Evolutionary conservation across 2,329 filamentous ascomycete genomes (phyloP), one percentile per base, ranked within the genome.

Genomic region (Knufia petricola): DNA sequence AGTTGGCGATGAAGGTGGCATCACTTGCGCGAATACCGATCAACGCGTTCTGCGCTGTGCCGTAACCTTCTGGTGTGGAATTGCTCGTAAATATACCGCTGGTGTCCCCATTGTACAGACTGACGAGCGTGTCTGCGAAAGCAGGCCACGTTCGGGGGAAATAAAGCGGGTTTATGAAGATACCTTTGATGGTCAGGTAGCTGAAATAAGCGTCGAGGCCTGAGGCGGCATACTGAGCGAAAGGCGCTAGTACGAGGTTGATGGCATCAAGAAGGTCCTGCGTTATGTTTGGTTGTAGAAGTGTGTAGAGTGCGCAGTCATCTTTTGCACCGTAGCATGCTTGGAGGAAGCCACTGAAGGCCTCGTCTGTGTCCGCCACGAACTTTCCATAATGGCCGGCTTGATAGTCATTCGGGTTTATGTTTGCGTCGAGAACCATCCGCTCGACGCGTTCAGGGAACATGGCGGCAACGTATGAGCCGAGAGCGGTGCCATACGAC

Each of bases 401-500:
- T 7, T 48, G 45, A 30, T 52, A 54, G 21, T 50, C 41, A 4
- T 37, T 6, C n/a, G 47, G 50, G 34, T 50, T 52, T 8, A 48
- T 24, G 34, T 48, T 48, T 4, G 24, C 47, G 51, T 68, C 66
- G 15, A 68, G 57, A 8, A 69, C 34, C 53, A 69, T 60, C 46
- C 62, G 60, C 13, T 60, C 66, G n/a, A 68, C 58, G 7, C 63
- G 58, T n/a, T 64, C 64, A 1, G 66, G 66, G 55, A 67, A 69
- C 61, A 69, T 63, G 20, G 64, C 62, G 13, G 65, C 65, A 48
- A 66, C 62, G 15, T 59, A 61, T 13, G 51, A 40, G 46, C 63
- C 63, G 13, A 60, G 51, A 24, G 59, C 50, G 17, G 64, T 64
- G 39, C 64, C 63, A 53, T 65, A 66, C 7, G 50, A 54, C 3